Base-by-base conservation (phyloP, 176 grass and related monocot species). In the Aegilops bicornis region DNA sequence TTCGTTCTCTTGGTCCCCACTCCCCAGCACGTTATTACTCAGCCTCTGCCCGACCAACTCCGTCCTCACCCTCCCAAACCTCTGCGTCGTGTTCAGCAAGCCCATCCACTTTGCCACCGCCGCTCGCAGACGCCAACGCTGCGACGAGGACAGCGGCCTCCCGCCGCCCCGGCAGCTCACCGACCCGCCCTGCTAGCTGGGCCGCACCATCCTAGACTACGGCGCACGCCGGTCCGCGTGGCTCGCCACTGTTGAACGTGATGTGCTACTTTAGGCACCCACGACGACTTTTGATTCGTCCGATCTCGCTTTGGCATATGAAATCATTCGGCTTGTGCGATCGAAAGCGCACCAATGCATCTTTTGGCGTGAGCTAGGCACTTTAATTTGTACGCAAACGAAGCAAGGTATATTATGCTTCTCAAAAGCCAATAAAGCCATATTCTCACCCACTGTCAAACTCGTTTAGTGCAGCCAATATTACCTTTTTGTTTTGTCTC, bases 131-230 rank as follows among this genome's bases (percentile, higher is more conserved):
- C 2, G 13, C 52, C 77, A 90, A 90, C 23, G 23, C 14, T 10
- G 42, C 24, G 89, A 72, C 39, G 73, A 86, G 73, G 84, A 79
- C 73, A 15, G 0, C 12, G 89, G 79, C 73, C 88, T 90, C 83
- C 84, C 86, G 33, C 83, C 80, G 69, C 80, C 91, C 19, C 87
- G 87, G 70, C 86, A 86, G 90, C 84, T 90, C 70, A 86, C 76
- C 8, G 88, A 89, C 73, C 83, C 82, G 54, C 74, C 87, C 19
- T 93, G 91, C 92, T 88, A 84, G 2, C 83, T 95, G 65, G 93
- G 91, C 4, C 91, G 85, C 54, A 78, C 85, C 83, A 84, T 98
- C 86, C 80, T 83, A 23, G 89, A 82, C 85, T 98, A 92, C 89
- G 93, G 91, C 85, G 83, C 73, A 47, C 72, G 90, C 8, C 89